phyloP scores from a whole-genome alignment of 2,329 filamentous ascomycete species.

The Cytospora leucostoma region DNA sequence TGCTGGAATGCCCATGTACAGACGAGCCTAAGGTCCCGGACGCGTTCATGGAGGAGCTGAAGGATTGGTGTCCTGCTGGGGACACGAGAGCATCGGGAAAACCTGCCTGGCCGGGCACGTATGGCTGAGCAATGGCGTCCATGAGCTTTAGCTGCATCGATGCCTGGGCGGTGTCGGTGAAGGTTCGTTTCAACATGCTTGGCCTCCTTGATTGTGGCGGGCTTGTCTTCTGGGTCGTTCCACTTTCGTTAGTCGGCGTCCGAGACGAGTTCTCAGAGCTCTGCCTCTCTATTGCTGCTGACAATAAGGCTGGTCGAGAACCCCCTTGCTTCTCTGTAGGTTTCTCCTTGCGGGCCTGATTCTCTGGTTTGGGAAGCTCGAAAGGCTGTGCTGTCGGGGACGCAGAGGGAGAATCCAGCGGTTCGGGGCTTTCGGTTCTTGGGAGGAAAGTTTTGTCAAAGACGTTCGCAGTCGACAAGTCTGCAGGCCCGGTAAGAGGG shows the following conservation, averaged over 20 bases:
- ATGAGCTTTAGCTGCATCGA: constrained; percentile 80
- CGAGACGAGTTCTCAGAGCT: constrained; percentile 54
- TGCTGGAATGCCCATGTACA: constrained; percentile 84
- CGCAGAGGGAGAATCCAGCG: constrained; percentile 39
- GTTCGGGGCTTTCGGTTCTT: constrained; percentile 53
- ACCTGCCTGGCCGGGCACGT: constrained; percentile 54
- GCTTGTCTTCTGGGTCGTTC: constrained; percentile 52
- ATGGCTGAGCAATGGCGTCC: constrained; percentile 83
- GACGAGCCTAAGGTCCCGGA: constrained; percentile 55
- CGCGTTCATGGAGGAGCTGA: constrained; percentile 44
- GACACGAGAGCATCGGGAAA: constrained; percentile 44
- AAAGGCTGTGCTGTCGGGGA: constrained; percentile 38
- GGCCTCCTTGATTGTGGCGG: constrained; percentile 62
- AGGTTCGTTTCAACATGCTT: constrained; percentile 75
- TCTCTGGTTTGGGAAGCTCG: constrained; percentile 16
- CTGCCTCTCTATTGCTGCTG: constrained; percentile 29
- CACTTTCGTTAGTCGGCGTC: constrained; percentile 58
- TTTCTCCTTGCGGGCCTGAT: constrained; percentile 6
- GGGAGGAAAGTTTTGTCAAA: constrained; percentile 81
- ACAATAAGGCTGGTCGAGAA: constrained; percentile 15
- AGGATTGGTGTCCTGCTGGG: constrained; percentile 45
- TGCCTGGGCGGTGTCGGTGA: constrained; percentile 77
- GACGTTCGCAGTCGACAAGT: constrained; percentile 71
- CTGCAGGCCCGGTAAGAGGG: constrained; percentile 79
- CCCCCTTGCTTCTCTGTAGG: neutral